Base-by-base conservation (phyloP, 495 filamentous ascomycete genomes). In the Penicillium taxi region DNA sequence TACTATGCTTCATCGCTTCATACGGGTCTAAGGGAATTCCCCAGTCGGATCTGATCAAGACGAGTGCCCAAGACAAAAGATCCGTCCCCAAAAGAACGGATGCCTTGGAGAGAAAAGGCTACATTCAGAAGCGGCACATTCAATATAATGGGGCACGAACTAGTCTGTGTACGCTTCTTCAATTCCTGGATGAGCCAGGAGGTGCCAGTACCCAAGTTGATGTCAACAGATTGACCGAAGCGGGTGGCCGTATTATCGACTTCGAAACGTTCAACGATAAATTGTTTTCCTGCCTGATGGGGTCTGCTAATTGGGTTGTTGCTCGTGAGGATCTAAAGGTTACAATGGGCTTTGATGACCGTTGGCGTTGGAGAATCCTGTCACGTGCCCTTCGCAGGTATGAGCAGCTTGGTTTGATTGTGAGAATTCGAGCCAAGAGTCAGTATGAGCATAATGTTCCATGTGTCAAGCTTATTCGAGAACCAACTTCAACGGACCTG, bases 41-140 rank as follows among this genome's bases (percentile, higher is more conserved):
- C 1, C 90, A 96, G 59, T 77, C 81, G 6, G 79, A 89, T 13
- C 65, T 95, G n/a, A 75, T 80, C 14, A 72, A 64, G 20, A 53
- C 82, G 6, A 86, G 84, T 42, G 80, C 82, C 13, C 89, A 95
- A 59, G 86, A 95, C 56, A 93, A 93, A 53, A 74, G 86, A 27
- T 95, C 89, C 2, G 75, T 94, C 5, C 86, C 89, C 9, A 77
- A 77, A 32, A 72, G 90, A 26, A 95, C 89, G 1, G 81, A 87
- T 44, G 61, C 69, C 1, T 70, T 96, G 13, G 74, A 74, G 14
- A 66, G 69, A 37, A 84, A 82, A 50, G 90, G 89, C 6, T 93
- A 94, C 55, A 86, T 96, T 30, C 78, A 80, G 24, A 96, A 96
- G 59, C 73, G 75, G 23, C 70, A 74, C 1, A 69, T 89, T 4